Base-by-base conservation (phyloP, 257 asterid species). In the Agastache rugosa region DNA sequence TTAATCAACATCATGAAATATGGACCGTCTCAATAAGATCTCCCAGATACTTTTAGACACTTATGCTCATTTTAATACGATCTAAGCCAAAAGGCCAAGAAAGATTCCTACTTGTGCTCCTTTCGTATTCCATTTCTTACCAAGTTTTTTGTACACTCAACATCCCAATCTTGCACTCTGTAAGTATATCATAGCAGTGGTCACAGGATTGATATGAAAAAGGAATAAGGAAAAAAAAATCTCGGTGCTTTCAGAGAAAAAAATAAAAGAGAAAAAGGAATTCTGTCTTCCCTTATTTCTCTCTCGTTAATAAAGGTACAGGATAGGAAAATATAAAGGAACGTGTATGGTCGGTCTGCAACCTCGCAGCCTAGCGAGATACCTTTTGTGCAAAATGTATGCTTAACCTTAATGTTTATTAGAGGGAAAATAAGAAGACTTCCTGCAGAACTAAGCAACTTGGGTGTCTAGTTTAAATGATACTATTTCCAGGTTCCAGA, bases 321-420 rank as follows among this genome's bases (percentile, higher is more conserved):
- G 34, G 71, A 42, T 42, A 27, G 56, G 37, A 35, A 42, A 65
- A 60, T 29, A 15, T 41, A 65, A 20, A 42, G n/a, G 20, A 42
- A 42, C 51, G 19, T 6, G 9, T 23, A 11, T 14, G 27, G 27
- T 53, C 53, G 3, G 53, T 63, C 9, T 47, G n/a, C 23, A 63
- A 41, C 20, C 3, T 15, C 23, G 0, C 23, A 31, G 20, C 67
- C 67, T 62, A 34, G 14, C 0, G 7, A 44, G 23, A 65, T 14
- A 20, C 8, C 29, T 64, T 64, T 0, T 41, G 31, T 17, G 19
- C 37, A 41, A 64, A 19, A 37, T 19, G 34, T 35, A 63, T 6
- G 4, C 12, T 37, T 63, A 39, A 63, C n/a, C 51, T 63, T 63
- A 19, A 63, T 16, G 69, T 14, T 63, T 39, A 17, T 65, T 44